Evolutionary conservation across 176 grass and related monocot genomes (phyloP).

Genomic region (Aegilops tauschii): DNA sequence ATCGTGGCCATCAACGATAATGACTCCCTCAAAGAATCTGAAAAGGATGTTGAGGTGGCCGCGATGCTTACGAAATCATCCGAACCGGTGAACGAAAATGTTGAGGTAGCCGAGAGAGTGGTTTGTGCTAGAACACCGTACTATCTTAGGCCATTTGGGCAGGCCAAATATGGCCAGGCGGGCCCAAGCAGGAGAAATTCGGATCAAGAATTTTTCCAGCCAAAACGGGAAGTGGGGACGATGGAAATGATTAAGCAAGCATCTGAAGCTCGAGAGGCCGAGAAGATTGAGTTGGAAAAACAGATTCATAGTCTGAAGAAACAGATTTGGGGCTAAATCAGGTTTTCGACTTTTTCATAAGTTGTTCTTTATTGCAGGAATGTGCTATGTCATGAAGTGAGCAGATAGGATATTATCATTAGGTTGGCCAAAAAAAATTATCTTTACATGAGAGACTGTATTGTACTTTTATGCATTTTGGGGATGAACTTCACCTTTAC

Average conservation of each 20-base stretch:
- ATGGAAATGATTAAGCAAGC: background rate
- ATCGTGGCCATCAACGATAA: constrained; percentile 6
- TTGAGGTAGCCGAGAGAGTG: background rate
- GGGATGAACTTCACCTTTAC: too few relatives aligned
- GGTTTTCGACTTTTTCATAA: background rate
- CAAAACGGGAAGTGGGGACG: background rate
- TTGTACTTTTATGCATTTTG: too few relatives aligned
- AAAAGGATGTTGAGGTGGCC: too few relatives aligned
- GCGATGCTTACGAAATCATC: too few relatives aligned
- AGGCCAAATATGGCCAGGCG: background rate
- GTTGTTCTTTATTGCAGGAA: background rate
- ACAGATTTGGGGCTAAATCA: background rate
- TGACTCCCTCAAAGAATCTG: background rate
- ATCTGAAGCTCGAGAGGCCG: background rate
- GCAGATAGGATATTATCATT: too few relatives aligned
- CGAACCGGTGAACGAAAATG: background rate
- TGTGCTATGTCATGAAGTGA: too few relatives aligned
- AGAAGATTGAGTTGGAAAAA: background rate
- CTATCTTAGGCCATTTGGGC: constrained; percentile 15
- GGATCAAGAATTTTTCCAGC: background rate
- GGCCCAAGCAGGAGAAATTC: background rate
- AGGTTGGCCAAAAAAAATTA: too few relatives aligned
- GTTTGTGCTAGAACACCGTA: constrained; percentile 19
- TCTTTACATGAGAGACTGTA: too few relatives aligned
- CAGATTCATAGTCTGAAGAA: background rate